Conservation (phyloP, 169 alveolate genomes). For the Plasmodium gonderi region DNA sequence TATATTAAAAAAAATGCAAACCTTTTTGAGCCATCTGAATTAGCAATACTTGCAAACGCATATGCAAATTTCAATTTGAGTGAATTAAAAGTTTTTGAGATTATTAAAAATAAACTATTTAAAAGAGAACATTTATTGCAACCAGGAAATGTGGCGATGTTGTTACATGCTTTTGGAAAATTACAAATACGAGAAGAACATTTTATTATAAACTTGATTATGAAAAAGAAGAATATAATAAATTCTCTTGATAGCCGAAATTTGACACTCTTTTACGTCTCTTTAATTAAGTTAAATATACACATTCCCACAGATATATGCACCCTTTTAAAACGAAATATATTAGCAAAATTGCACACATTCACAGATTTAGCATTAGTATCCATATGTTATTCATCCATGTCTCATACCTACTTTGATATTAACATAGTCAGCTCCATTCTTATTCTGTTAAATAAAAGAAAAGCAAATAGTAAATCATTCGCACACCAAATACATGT, state of each 20-base stretch:
- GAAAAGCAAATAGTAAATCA: slow-evolving; percentile 58
- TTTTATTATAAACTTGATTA: slow-evolving; percentile 19
- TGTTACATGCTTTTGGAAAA: slow-evolving; percentile 61
- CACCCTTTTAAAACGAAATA: slow-evolving; percentile 8
- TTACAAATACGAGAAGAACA: slow-evolving; percentile 45
- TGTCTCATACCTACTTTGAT: slow-evolving; percentile 29
- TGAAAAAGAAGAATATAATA: slow-evolving; percentile 22
- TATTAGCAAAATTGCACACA: not conserved
- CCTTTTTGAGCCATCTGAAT: slow-evolving; percentile 30
- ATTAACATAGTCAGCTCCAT: slow-evolving; percentile 6
- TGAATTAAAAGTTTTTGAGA: slow-evolving; percentile 14
- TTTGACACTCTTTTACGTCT: slow-evolving; percentile 41
- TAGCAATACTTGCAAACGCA: slow-evolving; percentile 28
- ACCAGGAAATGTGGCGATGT: slow-evolving; percentile 44
- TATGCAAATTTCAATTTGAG: slow-evolving; percentile 42
- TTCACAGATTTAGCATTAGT: slow-evolving; percentile 60
- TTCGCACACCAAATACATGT: slow-evolving; percentile 67
- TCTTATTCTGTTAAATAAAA: slow-evolving; percentile 27
- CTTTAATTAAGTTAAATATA: slow-evolving; percentile 35
- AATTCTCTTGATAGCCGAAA: slow-evolving; percentile 19
- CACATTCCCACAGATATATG: slow-evolving; percentile 34
- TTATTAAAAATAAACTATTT: slow-evolving; percentile 13
- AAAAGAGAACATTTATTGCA: slow-evolving; percentile 17
- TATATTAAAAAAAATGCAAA: slow-evolving; percentile 2
- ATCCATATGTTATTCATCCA: slow-evolving; percentile 49